Evolutionary conservation across 2,329 filamentous ascomycete species (phyloP).

Genomic region (Colletotrichum orbiculare): DNA sequence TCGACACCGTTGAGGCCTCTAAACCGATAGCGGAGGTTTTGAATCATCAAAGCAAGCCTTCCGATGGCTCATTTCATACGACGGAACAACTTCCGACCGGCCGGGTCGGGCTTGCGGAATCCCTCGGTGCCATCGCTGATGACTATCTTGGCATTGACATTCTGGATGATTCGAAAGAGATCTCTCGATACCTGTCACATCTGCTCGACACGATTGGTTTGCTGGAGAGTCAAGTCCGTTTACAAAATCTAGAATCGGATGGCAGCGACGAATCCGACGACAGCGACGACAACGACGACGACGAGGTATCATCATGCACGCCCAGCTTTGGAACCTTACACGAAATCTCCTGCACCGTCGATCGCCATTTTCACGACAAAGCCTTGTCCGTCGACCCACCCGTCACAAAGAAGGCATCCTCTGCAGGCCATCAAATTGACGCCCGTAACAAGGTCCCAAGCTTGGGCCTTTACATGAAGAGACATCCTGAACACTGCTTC

Average conservation of each 20-base stretch:
- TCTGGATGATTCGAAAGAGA: not conserved
- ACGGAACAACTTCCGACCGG: too few species aligned
- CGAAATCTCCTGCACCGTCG: not conserved
- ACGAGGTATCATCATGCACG: not conserved
- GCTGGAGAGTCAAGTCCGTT: not conserved
- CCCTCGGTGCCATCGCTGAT: not conserved
- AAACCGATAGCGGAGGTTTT: accelerated
- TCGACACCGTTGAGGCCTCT: too few species aligned
- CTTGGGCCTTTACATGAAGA: not conserved
- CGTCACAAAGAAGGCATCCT: not conserved
- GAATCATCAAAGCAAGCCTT: too few species aligned
- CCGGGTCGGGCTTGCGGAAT: not conserved
- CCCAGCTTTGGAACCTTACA: not conserved
- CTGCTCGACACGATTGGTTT: slow-evolving; percentile 14
- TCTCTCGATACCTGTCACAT: not conserved
- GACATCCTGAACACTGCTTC: not conserved
- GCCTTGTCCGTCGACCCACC: not conserved
- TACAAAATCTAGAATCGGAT: not conserved
- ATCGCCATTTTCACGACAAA: not conserved
- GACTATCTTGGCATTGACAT: slow-evolving; percentile 1
- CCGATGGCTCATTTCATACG: too few species aligned
- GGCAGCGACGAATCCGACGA: not conserved
- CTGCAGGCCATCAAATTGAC: not conserved
- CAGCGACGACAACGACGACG: too few species aligned
- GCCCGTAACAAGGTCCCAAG: not conserved